Percentiles rank a stretch among this genome's conserved stretches.
phyloP scores from a whole-genome alignment of 108 stramenopile species.

The Cafeteria roenbergensis region DNA sequence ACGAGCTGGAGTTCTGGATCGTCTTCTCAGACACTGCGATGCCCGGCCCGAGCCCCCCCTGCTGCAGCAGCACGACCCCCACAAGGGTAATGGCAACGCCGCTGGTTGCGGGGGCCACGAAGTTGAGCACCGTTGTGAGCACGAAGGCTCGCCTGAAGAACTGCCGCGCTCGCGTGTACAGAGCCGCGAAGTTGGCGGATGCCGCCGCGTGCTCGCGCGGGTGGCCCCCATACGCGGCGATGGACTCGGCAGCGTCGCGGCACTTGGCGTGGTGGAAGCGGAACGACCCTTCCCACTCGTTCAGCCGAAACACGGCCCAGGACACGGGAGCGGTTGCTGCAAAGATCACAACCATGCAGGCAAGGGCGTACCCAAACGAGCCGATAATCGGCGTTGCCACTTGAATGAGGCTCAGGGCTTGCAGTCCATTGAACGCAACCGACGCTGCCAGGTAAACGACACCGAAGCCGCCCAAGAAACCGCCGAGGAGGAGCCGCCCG shows the following conservation, averaged over 20 bases:
- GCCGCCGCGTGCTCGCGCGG: background rate
- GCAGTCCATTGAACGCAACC: background rate
- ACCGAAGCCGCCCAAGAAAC: background rate
- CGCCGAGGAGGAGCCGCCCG: background rate
- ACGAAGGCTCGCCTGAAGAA: background rate
- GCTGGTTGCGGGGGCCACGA: background rate
- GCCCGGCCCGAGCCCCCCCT: background rate
- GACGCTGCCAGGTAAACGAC: background rate
- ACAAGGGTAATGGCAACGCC: background rate
- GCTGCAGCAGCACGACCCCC: background rate
- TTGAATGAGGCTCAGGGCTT: background rate
- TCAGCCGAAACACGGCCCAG: background rate
- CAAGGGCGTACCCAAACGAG: background rate
- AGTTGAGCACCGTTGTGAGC: background rate
- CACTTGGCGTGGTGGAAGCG: background rate
- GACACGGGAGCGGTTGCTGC: background rate
- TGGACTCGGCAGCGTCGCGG: background rate
- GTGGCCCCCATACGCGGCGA: background rate
- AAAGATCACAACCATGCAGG: background rate
- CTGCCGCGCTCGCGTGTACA: background rate
- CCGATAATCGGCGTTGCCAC: background rate
- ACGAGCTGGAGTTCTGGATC: background rate
- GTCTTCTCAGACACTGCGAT: background rate
- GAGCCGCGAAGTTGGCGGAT: background rate
- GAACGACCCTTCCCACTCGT: background rate